Evolutionary conservation across 2,329 filamentous ascomycete genomes (phyloP).

Genomic region (Curvularia sp.): DNA sequence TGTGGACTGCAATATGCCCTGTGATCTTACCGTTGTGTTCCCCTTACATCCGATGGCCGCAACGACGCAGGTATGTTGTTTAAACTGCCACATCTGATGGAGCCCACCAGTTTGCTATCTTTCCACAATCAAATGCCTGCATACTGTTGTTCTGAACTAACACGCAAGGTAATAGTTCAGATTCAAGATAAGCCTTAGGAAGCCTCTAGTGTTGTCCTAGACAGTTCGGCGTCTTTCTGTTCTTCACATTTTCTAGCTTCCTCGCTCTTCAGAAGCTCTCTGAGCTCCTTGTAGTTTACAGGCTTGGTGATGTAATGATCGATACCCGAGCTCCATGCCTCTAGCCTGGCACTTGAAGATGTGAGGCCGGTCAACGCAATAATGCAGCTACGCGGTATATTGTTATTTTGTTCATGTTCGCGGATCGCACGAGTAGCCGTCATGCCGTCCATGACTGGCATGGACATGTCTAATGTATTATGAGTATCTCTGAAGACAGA

Average conservation of each 20-base stretch:
- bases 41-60: neutral
- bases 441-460: constrained; percentile 51
- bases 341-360: constrained; percentile 32
- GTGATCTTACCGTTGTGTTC: neutral
- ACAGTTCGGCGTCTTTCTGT: neutral
- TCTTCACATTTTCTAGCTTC: constrained; percentile 6
- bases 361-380: constrained; percentile 45
- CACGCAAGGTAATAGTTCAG: neutral
- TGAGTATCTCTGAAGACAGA: constrained; percentile 1
- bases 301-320: constrained; percentile 48
- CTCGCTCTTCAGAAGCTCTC: constrained; percentile 24
- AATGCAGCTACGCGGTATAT: constrained; percentile 26
- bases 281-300: constrained; percentile 37
- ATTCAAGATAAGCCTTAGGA: neutral
- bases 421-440: constrained; percentile 46
- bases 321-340: constrained; percentile 41
- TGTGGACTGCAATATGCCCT: neutral
- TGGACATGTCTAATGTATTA: constrained; percentile 40
- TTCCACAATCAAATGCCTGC: neutral
- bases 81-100: neutral
- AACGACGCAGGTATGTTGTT: neutral
- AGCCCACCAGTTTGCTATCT: neutral
- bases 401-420: constrained; percentile 33
- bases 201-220: neutral
- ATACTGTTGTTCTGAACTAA: neutral